Evolutionary conservation across 306 rosid species (phyloP).

Genomic region (Alnus rubra): DNA sequence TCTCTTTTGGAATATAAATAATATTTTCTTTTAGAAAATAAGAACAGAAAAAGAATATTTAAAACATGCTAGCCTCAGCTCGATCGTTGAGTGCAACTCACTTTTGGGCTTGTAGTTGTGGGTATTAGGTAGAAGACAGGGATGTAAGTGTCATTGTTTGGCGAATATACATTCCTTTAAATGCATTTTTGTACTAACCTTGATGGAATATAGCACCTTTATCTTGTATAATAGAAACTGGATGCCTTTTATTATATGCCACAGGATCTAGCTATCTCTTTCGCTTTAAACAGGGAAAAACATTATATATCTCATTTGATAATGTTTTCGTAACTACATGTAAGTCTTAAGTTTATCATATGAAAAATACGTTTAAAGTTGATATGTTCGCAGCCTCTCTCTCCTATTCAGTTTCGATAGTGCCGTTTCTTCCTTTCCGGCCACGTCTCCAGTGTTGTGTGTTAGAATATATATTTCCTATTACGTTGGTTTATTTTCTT

Average conservation of each 20-base stretch:
- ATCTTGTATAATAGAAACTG: constrained; percentile 14
- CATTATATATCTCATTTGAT: constrained; percentile 4
- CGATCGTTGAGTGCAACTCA: constrained; percentile 70
- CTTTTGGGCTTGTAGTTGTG: constrained; percentile 44
- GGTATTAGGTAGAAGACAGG: constrained; percentile 70
- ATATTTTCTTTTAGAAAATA: constrained; percentile 17
- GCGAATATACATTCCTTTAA: constrained; percentile 41
- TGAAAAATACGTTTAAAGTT: constrained; percentile 21
- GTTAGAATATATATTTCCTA: too few relatives aligned
- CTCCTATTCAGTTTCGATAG: too few relatives aligned
- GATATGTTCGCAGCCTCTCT: neutral
- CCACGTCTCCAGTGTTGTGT: too few relatives aligned
- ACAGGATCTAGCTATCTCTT: neutral
- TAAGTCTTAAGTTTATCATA: neutral
- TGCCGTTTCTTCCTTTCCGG: too few relatives aligned
- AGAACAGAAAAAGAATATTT: constrained; percentile 1
- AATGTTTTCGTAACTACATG: constrained; percentile 15
- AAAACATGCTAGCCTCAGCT: neutral
- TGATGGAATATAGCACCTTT: constrained; percentile 57
- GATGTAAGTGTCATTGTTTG: constrained; percentile 44
- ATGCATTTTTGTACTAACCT: constrained; percentile 36
- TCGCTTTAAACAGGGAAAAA: constrained; percentile 17
- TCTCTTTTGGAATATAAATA: constrained; percentile 1
- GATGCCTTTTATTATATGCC: constrained; percentile 3
- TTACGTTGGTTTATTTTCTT: too few relatives aligned